Percentiles rank a stretch among this genome's conserved stretches.
Conservation (phyloP, 2,329 filamentous ascomycete species). For the Penicillium thymicola region DNA sequence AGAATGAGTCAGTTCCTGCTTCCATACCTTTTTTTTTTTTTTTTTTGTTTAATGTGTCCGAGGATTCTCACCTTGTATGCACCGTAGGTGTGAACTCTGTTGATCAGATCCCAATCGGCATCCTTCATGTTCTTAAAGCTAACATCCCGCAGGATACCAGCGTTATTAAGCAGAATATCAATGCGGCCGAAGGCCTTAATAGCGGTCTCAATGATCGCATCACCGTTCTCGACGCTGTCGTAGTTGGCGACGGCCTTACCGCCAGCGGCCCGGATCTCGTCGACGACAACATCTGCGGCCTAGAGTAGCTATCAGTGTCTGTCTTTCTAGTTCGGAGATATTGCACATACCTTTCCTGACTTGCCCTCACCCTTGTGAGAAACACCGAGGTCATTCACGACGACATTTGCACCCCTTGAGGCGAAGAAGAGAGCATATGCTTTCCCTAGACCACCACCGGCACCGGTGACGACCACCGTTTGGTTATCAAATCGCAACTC, state of each 20-base stretch:
- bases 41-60: not conserved
- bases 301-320: conserved; percentile 38
- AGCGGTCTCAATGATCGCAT: conserved; percentile 76
- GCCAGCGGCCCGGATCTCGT: conserved; percentile 67
- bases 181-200: conserved; percentile 61
- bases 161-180: conserved; percentile 96
- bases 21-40: not conserved
- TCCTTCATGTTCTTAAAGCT: conserved; percentile 99
- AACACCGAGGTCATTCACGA: conserved; percentile 93
- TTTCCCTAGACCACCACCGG: conserved; percentile 76
- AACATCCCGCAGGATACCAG: conserved; percentile 88
- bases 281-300: conserved; percentile 57
- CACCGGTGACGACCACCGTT: conserved; percentile 84
- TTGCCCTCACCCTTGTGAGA: conserved; percentile 91
- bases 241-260: conserved; percentile 98
- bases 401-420: conserved; percentile 85
- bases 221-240: conserved; percentile 77
- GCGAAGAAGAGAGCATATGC: conserved; percentile 87
- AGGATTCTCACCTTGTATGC: conserved; percentile 69
- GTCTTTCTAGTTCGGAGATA: conserved; percentile 25
- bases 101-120: conserved; percentile 92
- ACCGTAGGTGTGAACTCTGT: conserved; percentile 87
- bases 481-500: conserved; percentile 82
- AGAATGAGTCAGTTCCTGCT: conserved; percentile 15
- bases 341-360: conserved; percentile 67